phyloP scores from a whole-genome alignment of 208 protist species.

The Wallacemonas rigidus region DNA sequence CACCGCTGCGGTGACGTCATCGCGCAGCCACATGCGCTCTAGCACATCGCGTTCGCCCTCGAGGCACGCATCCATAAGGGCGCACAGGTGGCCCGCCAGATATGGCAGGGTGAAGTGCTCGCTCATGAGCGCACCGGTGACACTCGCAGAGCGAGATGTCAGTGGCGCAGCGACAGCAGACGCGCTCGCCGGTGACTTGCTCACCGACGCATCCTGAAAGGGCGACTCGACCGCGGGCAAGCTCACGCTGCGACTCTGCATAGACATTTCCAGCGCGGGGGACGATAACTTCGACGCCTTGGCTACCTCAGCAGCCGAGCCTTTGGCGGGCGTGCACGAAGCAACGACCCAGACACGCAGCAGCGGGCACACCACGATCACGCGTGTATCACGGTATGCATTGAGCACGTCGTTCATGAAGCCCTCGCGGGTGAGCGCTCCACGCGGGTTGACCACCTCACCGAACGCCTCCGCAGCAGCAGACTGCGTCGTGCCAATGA shows the following conservation, averaged over 20 bases:
- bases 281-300: too few relatives aligned
- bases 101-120: conserved; percentile 38
- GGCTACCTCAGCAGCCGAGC: too few relatives aligned
- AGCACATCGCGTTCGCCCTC: conserved; percentile 56
- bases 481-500: conserved; percentile 36
- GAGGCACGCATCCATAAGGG: conserved; percentile 59
- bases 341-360: conserved; percentile 59
- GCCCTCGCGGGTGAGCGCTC: conserved; percentile 32
- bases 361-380: conserved; percentile 65
- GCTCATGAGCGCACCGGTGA: conserved; percentile 10
- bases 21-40: conserved; percentile 74
- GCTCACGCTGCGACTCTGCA: too few relatives aligned
- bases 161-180: background rate
- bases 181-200: background rate
- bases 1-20: conserved; percentile 59
- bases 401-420: conserved; percentile 58
- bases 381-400: conserved; percentile 65
- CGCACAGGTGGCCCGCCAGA: conserved; percentile 54
- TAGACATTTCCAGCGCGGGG: too few relatives aligned
- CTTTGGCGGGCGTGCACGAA: conserved; percentile 1
- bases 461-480: conserved; percentile 42
- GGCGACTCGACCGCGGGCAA: too few relatives aligned
- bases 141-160: background rate
- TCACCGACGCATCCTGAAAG: background rate
- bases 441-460: conserved; percentile 25